Base-by-base conservation (phyloP, 176 grass and related monocot species). In the Olyra latifolia region DNA sequence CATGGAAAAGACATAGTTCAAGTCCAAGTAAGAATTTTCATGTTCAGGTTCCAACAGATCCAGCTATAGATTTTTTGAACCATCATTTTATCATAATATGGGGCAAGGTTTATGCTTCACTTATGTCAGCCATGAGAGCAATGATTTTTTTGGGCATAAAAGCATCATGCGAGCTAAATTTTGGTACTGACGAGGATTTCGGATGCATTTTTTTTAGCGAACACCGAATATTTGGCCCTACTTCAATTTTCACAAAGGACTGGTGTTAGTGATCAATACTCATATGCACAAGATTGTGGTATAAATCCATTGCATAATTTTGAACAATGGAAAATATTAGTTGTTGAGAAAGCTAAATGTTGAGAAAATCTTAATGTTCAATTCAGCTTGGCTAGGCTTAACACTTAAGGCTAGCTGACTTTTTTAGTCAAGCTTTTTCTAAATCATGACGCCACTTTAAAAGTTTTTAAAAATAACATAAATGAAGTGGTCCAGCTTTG, bases 271-370 rank as follows among this genome's bases (percentile, higher is more conserved):
- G 56, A 32, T 6, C 4, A 47, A 4, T 27, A 82, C 10, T 35
- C 12, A 64, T n/a, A 76, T 79, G 64, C 19, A 45, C 40, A 77
- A 44, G n/a, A 64, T 12, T 13, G 22, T 15, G 73, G 77, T 28
- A 28, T 30, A 46, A n/a, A n/a, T n/a, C n/a, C n/a, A n/a, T n/a
- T 6, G 16, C 43, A 60, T 41, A 54, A 52, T 1, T 48, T 42
- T 29, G n/a, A 20, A 52, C n/a, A 38, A 0, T 42, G 35, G 22
- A 62, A 45, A 77, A 71, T 22, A 11, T 19, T 30, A 46, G 5
- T 53, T 1, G 1, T 27, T 42, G 45, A 24, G 1, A 25, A 55
- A n/a, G n/a, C n/a, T n/a, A n/a, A n/a, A n/a, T n/a, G n/a, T n/a
- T n/a, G n/a, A n/a, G n/a, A n/a, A n/a, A n/a, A n/a, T n/a, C n/a